Percentiles rank a stretch among this genome's conserved stretches.
These are phyloP conservation scores for Backusella liffmaniae DNA, from an alignment of 192 early-diverging fungal genomes.

Conservation along the genomic window DNA sequence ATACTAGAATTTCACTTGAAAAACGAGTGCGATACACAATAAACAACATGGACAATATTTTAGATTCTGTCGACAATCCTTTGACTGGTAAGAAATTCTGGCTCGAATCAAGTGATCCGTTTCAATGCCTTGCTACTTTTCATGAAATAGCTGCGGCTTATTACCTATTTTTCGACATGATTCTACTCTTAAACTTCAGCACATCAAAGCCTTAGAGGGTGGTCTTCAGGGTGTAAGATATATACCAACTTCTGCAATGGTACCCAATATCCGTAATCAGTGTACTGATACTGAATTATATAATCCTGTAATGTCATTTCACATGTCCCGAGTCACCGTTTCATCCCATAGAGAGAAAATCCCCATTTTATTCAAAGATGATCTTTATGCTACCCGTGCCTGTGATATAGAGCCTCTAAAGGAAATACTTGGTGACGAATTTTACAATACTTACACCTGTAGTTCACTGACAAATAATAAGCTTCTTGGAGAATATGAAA, in stretches of 20 bases:
- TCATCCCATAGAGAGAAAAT: constrained; percentile 73
- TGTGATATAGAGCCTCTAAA: constrained; percentile 86
- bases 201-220: too few relatives aligned
- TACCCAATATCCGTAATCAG: constrained; percentile 93
- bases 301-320: constrained; percentile 42
- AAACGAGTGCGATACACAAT: constrained; percentile 77
- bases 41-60: constrained; percentile 71
- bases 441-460: constrained; percentile 30
- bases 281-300: constrained; percentile 74
- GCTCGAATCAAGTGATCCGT: constrained; percentile 85
- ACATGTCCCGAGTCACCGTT: constrained; percentile 94
- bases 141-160: constrained; percentile 80
- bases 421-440: constrained; percentile 79
- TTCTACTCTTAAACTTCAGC: constrained; percentile 91
- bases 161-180: constrained; percentile 95
- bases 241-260: constrained; percentile 77
- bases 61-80: constrained; percentile 83
- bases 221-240: too few relatives aligned
- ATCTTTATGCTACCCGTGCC: constrained; percentile 97
- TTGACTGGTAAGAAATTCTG: constrained; percentile 80
- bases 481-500: background rate
- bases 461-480: background rate
- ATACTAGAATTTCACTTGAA: constrained; percentile 62
- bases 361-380: constrained; percentile 91
- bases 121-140: constrained; percentile 92